Base-by-base conservation (phyloP, 306 rosid genomes). In the Echinosophora koreensis region DNA sequence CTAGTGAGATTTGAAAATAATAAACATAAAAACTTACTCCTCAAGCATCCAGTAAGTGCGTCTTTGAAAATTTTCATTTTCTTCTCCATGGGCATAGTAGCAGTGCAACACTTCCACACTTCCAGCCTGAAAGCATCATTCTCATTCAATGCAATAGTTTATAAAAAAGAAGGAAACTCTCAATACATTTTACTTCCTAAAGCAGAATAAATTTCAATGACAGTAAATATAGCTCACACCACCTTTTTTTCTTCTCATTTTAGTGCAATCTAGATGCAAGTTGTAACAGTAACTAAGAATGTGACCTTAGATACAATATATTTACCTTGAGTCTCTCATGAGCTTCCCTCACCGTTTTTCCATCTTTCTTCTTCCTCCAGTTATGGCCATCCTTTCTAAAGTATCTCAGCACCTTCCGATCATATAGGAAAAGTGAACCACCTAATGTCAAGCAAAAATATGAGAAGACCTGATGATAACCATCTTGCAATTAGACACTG, bases 311-410 rank as follows among this genome's bases (percentile, higher is more conserved):
- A 59, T 17, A 62, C 54, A 34, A 64, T 11, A 72, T 57, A 47
- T 69, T 84, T 77, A 94, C 97, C 98, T 94, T 94, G 30, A 91
- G 96, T 74, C 89, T 89, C 82, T 94, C 98, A 63, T 94, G 98
- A 72, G 97, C 98, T 85, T 94, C 98, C 88, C 88, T 90, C 44
- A 94, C 88, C 7, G 94, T 89, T 84, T 94, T 94, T 55, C 96
- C 98, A 86, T 91, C 96, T 77, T 90, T 94, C 84, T 94, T 94
- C 96, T 91, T 94, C 85, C 96, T 90, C 98, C 97, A 94, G 66
- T 85, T 92, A 84, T 94, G 97, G 17, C 97, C 97, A 85, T 94
- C 97, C 49, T 92, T 94, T 82, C 98, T 88, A 69, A 94, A 94
- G 90, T 92, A 87, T 83, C 98, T 86, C 74, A 87, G 89, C 74